Conservation (phyloP, 805 yeast genomes). For the Kodamaea laetipori region DNA sequence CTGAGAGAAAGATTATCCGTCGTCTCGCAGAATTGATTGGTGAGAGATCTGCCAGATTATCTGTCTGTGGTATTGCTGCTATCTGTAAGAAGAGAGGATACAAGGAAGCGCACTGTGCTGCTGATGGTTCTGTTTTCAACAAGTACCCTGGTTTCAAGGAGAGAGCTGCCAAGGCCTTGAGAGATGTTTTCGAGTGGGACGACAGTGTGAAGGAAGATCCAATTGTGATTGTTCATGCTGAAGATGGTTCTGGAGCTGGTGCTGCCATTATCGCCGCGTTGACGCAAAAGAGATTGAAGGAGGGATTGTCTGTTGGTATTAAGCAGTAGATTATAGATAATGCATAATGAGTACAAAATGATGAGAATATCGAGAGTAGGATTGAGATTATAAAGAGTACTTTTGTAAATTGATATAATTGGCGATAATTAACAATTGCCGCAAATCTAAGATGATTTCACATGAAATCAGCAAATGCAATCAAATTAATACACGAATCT, state of each 20-base stretch:
- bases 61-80: conserved; percentile 95
- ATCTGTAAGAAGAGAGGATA: conserved; percentile 83
- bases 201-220: conserved; percentile 62
- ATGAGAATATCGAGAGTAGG: too few species aligned
- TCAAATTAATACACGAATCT: too few species aligned
- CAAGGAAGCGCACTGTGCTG: conserved; percentile 83
- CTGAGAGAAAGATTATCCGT: conserved; percentile 82
- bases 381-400: too few species aligned
- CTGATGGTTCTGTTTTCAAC: conserved; percentile 96
- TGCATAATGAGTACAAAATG: neutral
- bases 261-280: conserved; percentile 98
- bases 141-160: conserved; percentile 89
- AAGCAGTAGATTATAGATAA: conserved; percentile 8
- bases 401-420: too few species aligned
- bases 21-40: conserved; percentile 85
- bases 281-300: conserved; percentile 74
- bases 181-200: conserved; percentile 85
- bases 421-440: too few species aligned
- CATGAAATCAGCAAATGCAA: too few species aligned
- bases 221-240: conserved; percentile 84
- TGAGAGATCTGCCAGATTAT: conserved; percentile 87
- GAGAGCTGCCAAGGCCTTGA: conserved; percentile 84
- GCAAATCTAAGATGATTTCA: too few species aligned
- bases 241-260: conserved; percentile 98
- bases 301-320: conserved; percentile 68